Base-by-base conservation (phyloP, 2,329 filamentous ascomycete species). In the Waltergamsia citrina region DNA sequence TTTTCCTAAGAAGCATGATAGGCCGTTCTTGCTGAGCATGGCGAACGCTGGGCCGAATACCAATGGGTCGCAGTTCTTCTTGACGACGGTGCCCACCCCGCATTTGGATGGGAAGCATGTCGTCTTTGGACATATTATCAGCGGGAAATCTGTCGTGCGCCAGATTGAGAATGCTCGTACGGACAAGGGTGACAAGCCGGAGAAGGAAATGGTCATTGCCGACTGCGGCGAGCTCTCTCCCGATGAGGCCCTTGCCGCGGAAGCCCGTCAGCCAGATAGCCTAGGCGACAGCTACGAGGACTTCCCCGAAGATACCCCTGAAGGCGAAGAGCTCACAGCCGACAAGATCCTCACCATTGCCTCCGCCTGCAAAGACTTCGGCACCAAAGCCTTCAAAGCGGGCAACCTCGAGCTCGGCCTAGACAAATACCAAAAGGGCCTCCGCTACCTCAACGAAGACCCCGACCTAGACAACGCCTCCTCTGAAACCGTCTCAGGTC, bases 21-120 rank as follows among this genome's bases (percentile, higher is more conserved):
- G 81, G 50, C 88, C 92, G 2, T 95, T 95, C 67, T 67, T 96
- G 44, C 71, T 98, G 41, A 93, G 85, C 55, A 98, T 98, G 92
- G 92, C 92, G 51, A 98, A 98, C 56, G 90, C 92, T 43, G 92
- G 92, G 30, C 85, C 87, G 29, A 85, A 81, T 49, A 94, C 92
- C 57, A 98, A 98, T 57, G 92, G 92, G 52, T 93, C 85, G 33
- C 92, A 98, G 54, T 98, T 98, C 74, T 98, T 98, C 73, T 69
- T 96, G 49, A 98, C 92, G 32, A 96, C 92, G 12, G 85, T 94
- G 20, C 71, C 80, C n/a, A 96, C 92, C 11, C 88, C 87, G 31
- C 92, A 96, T 58, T 75, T 96, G 25, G 88, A 98, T 57, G 78
- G 78, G 56, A 98, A 98, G 71, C 90, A 98, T 63, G 92, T 96